Evolutionary conservation across 805 yeast species (phyloP), one percentile per base, ranked within the genome.

Genomic region (Yamadazyma ubonensis): DNA sequence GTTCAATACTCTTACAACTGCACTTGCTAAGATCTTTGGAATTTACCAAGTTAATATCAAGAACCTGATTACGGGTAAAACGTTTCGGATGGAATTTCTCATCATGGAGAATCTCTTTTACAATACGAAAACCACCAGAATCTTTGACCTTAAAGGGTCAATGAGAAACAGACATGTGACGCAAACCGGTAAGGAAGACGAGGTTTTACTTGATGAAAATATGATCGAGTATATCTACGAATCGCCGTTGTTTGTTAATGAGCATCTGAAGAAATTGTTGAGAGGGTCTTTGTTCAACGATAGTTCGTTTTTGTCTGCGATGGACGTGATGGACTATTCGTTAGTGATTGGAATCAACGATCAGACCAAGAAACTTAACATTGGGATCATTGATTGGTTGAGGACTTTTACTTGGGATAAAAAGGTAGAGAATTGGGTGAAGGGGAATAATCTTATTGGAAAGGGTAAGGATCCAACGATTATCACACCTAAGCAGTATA

Each of bases 321-420:
- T 93, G 96, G 95, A 93, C 56, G 98, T 93, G 5, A 93, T 93
- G 99, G 99, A 93, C 60, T 93, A 93, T 56, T 91, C 98, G 0
- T 69, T 93, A 48, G 96, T 93, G 7, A 83, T 93, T 44, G 99
- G 98, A 0, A 86, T 93, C 29, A 96, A 93, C 56, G 72, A 69
- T 33, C 58, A 67, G 9, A 74, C 77, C 16, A 76, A 76, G 46
- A 74, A 75, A 37, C 69, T 93, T 26, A 88, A 89, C 14, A 96
- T 90, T 10, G 99, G 99, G 3, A 90, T 93, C 29, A 90, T 93
- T 45, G 87, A 93, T 60, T 93, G 95, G 70, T 81, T 93, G 31
- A 66, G 99, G 43, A 89, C 99, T 0, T 93, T 91, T 54, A 93
- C 99, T 0, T 93, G 99, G 99, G 99, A 93, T 55, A 93, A 93